phyloP scores from a whole-genome alignment of 768 basidiomycete species.

The Tephrocybe rancida region DNA sequence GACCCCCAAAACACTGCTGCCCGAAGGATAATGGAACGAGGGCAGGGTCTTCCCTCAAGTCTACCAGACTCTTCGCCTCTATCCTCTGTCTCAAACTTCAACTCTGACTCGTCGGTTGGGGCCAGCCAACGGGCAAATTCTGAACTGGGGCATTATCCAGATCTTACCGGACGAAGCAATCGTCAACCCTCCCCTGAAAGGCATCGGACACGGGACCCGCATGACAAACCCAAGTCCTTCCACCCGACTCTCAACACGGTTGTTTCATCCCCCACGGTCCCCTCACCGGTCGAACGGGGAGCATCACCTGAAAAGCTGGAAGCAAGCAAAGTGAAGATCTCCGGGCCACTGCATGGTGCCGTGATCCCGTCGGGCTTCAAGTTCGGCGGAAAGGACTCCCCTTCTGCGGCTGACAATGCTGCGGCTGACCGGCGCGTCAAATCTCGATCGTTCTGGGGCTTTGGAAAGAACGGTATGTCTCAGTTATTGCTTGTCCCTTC shows the following conservation, averaged over 20 bases:
- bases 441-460: conserved; percentile 92
- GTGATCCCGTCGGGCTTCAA: conserved; percentile 90
- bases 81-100: conserved; percentile 57
- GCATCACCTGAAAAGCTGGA: conserved; percentile 59
- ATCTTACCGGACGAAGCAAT: conserved; percentile 44
- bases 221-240: conserved; percentile 63
- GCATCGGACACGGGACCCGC: conserved; percentile 48
- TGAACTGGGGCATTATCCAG: conserved; percentile 80
- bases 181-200: conserved; percentile 58
- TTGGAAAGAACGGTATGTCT: conserved; percentile 62
- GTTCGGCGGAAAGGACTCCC: conserved; percentile 77
- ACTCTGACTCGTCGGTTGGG: conserved; percentile 28
- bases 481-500: conserved; percentile 9
- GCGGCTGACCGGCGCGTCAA: conserved; percentile 80
- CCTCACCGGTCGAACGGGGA: conserved; percentile 49
- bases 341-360: conserved; percentile 81
- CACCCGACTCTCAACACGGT: conserved; percentile 58
- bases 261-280: conserved; percentile 44
- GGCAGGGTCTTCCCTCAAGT: conserved; percentile 49
- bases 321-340: conserved; percentile 78
- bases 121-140: conserved; percentile 69
- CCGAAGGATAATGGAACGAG: conserved; percentile 43
- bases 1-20: conserved; percentile 40
- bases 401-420: conserved; percentile 38
- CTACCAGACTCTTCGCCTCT: conserved; percentile 60